These are phyloP conservation scores for Linnemannia zychae DNA, from an alignment of 192 early-diverging fungal species.

Conservation along the genomic window DNA sequence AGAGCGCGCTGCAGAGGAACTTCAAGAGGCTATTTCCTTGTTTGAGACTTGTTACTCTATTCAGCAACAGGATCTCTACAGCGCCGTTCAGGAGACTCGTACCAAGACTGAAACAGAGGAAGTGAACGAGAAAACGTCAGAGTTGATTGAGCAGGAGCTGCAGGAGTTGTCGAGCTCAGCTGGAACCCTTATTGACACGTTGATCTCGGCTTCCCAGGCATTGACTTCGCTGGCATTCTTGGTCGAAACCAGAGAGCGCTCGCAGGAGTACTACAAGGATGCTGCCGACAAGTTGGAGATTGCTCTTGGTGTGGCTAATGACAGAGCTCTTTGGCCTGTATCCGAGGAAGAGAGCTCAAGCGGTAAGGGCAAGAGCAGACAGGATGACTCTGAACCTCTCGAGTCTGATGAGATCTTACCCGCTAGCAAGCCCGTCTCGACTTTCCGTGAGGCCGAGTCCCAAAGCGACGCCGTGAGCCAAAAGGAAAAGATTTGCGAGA, in stretches of 20 bases:
- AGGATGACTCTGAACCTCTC: slow-evolving; percentile 3
- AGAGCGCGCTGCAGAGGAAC: slow-evolving; percentile 52
- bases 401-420: slow-evolving; percentile 57
- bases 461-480: slow-evolving; percentile 50
- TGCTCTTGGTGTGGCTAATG: slow-evolving; percentile 48
- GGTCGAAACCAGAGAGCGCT: slow-evolving; percentile 55
- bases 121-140: slow-evolving; percentile 14
- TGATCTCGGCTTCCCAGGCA: slow-evolving; percentile 63
- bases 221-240: slow-evolving; percentile 65
- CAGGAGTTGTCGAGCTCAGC: slow-evolving; percentile 57
- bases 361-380: slow-evolving; percentile 41
- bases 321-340: slow-evolving; percentile 46
- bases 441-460: slow-evolving; percentile 41
- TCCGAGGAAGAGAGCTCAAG: slow-evolving; percentile 16
- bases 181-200: slow-evolving; percentile 64
- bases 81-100: slow-evolving; percentile 27
- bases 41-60: slow-evolving; percentile 64
- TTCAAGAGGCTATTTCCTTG: slow-evolving; percentile 64
- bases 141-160: slow-evolving; percentile 20
- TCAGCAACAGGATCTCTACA: slow-evolving; percentile 62
- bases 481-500: slow-evolving; percentile 55
- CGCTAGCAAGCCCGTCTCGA: slow-evolving; percentile 31
- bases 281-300: slow-evolving; percentile 60
- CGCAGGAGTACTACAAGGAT: slow-evolving; percentile 55
- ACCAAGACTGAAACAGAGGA: slow-evolving; percentile 6